A percentile compares a stretch with the other conserved stretches of the same genome.
phyloP scores from a whole-genome alignment of 176 grass and related monocot genomes.

The Ampelocalamus luodianensis region DNA sequence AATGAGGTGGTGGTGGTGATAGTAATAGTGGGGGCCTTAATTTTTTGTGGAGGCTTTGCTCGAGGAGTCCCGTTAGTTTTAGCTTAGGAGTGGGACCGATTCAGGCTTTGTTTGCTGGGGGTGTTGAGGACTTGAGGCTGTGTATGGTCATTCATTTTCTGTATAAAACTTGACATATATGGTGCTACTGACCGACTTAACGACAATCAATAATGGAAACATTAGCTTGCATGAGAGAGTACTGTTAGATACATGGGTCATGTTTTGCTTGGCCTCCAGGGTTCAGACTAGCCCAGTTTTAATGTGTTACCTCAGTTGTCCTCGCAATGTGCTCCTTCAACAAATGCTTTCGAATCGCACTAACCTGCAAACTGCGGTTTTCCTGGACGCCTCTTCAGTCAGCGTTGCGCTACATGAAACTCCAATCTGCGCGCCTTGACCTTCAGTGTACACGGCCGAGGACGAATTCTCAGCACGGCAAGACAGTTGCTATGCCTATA shows the following conservation, averaged over 20 bases:
- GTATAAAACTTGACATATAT: slow-evolving; percentile 46
- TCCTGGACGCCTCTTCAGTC: no score
- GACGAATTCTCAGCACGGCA: no score
- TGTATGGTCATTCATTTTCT: slow-evolving; percentile 20
- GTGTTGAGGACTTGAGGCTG: background rate
- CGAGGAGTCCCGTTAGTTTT: background rate
- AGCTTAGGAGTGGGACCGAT: slow-evolving; percentile 10
- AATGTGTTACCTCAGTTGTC: background rate
- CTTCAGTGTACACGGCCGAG: no score
- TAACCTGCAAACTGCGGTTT: background rate
- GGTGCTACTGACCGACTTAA: background rate
- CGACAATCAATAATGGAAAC: background rate
- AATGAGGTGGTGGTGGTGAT: background rate
- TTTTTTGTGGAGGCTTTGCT: slow-evolving; percentile 26
- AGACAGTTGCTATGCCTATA: no score
- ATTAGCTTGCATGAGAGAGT: background rate
- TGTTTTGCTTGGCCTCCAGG: background rate
- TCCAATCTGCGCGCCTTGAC: no score
- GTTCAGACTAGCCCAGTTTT: background rate
- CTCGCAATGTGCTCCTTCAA: background rate
- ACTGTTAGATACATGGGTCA: background rate
- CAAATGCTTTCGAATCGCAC: background rate
- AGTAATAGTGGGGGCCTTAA: background rate
- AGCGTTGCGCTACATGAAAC: no score
- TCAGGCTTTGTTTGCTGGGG: background rate